phyloP scores from a whole-genome alignment of 1,284 basidiomycete species.

The Trichosporon sp. region DNA sequence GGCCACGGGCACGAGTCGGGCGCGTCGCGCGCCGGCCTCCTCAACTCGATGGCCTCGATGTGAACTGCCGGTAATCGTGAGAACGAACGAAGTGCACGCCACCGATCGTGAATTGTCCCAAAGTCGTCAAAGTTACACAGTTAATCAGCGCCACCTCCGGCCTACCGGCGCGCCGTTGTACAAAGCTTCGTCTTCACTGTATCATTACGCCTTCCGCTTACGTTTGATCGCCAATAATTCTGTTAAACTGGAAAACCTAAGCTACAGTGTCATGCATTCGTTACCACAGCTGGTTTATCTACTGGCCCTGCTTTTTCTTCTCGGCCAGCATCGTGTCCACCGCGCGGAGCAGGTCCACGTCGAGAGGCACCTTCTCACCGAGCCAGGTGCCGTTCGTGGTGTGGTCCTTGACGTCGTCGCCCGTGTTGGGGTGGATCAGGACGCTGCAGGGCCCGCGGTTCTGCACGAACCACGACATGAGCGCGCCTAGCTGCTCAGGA shows the following conservation, averaged over 20 bases:
- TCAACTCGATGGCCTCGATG: slow-evolving; percentile 1
- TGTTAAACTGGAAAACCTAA: background rate
- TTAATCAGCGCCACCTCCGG: background rate
- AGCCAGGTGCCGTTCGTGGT: slow-evolving; percentile 66
- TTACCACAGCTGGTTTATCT: background rate
- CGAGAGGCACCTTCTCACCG: slow-evolving; percentile 59
- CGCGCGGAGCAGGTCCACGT: slow-evolving; percentile 46
- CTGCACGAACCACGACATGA: slow-evolving; percentile 63
- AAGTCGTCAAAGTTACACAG: background rate
- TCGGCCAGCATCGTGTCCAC: slow-evolving; percentile 23
- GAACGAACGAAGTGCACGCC: background rate
- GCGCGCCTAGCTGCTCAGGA: slow-evolving; percentile 61
- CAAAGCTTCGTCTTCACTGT: background rate
- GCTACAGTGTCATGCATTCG: background rate
- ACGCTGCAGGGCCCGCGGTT: slow-evolving; percentile 66
- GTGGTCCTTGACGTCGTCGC: slow-evolving; percentile 59
- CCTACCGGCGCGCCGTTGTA: background rate
- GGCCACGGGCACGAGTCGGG: slow-evolving; percentile 8
- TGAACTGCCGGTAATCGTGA: background rate
- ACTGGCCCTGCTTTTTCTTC: background rate
- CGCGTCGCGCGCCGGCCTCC: background rate
- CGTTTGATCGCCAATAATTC: background rate
- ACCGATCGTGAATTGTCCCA: background rate
- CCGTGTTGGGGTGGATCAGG: slow-evolving; percentile 68
- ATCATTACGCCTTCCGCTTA: background rate